Base-by-base conservation (phyloP, 2,329 filamentous ascomycete genomes). In the Colletotrichum sp. region DNA sequence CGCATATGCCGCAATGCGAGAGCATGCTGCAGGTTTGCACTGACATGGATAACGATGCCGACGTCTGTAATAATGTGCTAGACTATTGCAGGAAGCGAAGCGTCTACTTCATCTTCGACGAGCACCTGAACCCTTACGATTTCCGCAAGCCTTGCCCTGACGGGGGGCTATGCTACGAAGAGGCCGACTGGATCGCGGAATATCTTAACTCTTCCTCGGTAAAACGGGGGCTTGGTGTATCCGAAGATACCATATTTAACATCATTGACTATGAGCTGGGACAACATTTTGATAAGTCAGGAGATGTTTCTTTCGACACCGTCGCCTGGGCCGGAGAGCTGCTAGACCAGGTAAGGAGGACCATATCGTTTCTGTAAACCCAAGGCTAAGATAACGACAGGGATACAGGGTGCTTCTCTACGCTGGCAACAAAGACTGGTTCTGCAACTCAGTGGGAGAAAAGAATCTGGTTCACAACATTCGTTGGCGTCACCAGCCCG, bases 391-490 rank as follows among this genome's bases (percentile, higher is more conserved):
- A 18, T 7, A 9, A 18, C 7, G 21, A n/a, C 39, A 72, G 70
- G 49, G 49, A 4, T 72, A 67, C 24, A 30, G n/a, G 8, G 49
- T 67, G 8, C 34, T 72, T 18, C 15, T 72, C 12, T 72, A 72
- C 44, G 70, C 49, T 15, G 63, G 63, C 32, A 72, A 72, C 26
- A 72, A 60, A 49, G 70, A 68, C 3, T 72, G 70, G 63, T 72
- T 68, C 26, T 72, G 63, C 34, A 62, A 62, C 24, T 63, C 39
- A 12, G 28, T 5, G 9, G 60, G 69, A n/a, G 59, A 71, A 24
- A 64, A 64, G 59, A 63, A 64, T 16, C 30, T 71, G 30, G 69
- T 57, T 44, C n/a, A 71, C 30, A 65, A 64, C 21, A 39, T 71
- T 12, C 60, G 28, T 26, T 71, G 69, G 69, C 36, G 26, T 16